Percentiles rank a stretch among this genome's conserved stretches.
Conservation (phyloP, 805 yeast species). For the Jamesozyma hellenica region DNA sequence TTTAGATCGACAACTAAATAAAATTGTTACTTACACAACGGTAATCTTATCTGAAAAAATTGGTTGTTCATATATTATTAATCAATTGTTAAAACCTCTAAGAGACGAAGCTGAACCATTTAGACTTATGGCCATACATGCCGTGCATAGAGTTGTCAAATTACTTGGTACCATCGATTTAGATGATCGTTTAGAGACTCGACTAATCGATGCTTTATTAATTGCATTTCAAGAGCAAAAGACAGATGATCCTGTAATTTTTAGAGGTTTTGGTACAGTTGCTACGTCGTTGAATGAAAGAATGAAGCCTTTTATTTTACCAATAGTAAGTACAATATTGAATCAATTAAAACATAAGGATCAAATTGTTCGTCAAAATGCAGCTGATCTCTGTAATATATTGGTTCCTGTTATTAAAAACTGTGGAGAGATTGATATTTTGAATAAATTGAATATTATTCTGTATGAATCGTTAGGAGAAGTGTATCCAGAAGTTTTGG, state of each 20-base stretch:
- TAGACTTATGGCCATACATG: slow-evolving; percentile 67
- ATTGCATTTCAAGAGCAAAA: slow-evolving; percentile 76
- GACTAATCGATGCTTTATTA: slow-evolving; percentile 69
- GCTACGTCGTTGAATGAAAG: slow-evolving; percentile 53
- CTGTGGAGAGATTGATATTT: slow-evolving; percentile 53
- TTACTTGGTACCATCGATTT: slow-evolving; percentile 49
- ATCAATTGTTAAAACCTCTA: slow-evolving; percentile 44
- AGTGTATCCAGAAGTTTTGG: slow-evolving; percentile 86
- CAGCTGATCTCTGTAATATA: slow-evolving; percentile 64
- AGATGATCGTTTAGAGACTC: slow-evolving; percentile 49
- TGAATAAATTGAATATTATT: slow-evolving; percentile 62
- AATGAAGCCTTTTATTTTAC: slow-evolving; percentile 59
- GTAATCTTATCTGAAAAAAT: slow-evolving; percentile 54
- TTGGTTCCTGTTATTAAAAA: slow-evolving; percentile 56
- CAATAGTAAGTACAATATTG: slow-evolving; percentile 60
- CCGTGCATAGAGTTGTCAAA: slow-evolving; percentile 47
- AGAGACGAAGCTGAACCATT: slow-evolving; percentile 79
- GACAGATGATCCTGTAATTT: slow-evolving; percentile 41
- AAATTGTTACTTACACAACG: slow-evolving; percentile 64
- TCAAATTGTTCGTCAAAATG: slow-evolving; percentile 68
- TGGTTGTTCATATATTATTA: slow-evolving; percentile 54
- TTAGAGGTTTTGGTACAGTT: slow-evolving; percentile 56
- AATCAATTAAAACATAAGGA: slow-evolving; percentile 63
- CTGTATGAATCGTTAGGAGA: slow-evolving; percentile 90
- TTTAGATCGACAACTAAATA: slow-evolving; percentile 46